phyloP scores from a whole-genome alignment of 2,329 filamentous ascomycete genomes.

The Ophiostoma sp. region DNA sequence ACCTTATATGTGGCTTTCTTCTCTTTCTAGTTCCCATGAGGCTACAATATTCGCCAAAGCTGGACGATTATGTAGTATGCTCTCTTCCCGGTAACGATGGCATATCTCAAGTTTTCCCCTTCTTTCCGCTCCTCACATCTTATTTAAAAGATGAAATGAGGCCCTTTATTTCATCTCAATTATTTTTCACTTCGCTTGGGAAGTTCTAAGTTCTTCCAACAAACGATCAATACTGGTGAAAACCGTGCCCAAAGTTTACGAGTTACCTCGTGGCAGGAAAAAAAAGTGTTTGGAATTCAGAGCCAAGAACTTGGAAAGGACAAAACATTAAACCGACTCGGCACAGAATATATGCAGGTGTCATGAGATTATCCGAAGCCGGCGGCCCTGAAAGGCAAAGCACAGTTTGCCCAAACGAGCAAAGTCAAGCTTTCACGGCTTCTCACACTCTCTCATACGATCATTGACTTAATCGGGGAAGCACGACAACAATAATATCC shows the following conservation, averaged over 20 bases:
- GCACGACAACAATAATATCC: neutral
- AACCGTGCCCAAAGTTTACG: neutral
- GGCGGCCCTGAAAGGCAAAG: neutral
- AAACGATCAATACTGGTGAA: too few relatives aligned
- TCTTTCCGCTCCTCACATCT: too few relatives aligned
- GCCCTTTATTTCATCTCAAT: neutral
- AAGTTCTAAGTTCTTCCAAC: neutral
- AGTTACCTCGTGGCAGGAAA: neutral
- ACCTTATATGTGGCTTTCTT: too few relatives aligned
- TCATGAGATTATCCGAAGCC: constrained; percentile 1
- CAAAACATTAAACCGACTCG: neutral
- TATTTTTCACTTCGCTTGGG: neutral
- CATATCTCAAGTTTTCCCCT: too few relatives aligned
- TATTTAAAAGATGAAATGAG: too few relatives aligned
- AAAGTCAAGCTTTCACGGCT: neutral
- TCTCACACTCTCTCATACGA: neutral
- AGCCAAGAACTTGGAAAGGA: neutral
- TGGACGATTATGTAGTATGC: too few relatives aligned
- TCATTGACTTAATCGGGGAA: neutral
- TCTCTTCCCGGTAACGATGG: too few relatives aligned
- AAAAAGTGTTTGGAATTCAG: neutral
- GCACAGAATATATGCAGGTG: neutral
- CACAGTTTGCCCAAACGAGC: neutral
- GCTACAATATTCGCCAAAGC: too few relatives aligned
- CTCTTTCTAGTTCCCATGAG: too few relatives aligned